Evolutionary conservation across 495 filamentous ascomycete species (phyloP), one percentile per base, ranked within the genome.

Genomic region (Alectoria sarmentosa): DNA sequence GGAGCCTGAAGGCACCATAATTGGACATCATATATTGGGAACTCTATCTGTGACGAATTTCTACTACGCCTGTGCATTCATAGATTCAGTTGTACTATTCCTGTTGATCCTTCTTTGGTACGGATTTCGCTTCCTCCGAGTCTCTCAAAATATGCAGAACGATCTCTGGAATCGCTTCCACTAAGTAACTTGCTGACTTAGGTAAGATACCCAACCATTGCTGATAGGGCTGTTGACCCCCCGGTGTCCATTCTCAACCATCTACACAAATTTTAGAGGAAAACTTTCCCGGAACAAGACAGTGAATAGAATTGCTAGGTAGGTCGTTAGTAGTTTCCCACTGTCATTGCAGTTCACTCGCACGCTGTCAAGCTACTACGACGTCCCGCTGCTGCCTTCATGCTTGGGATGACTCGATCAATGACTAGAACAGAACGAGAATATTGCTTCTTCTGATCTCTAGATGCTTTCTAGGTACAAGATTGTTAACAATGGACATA

Each of bases 291-390:
- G 44, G 15, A 21, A 19, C 17, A 58, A 64, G 15, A 46, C n/a
- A 58, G 62, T 64, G 62, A 37, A 58, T 58, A 64, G 62, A 64
- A 58, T n/a, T 54, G 38, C 62, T 64, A 64, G 62, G 62, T 64
- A 41, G 38, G 62, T 58, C 28, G 26, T 55, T 56, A n/a, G 39
- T 10, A 41, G 54, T 8, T 26, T 37, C 38, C 44, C 32, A 0
- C 28, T 7, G 28, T 54, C 28, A 34, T 55, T 17, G 1, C 52
- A 32, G 14, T 34, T 32, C 28, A 17, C 7, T 8, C 6, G 15
- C 6, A 28, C 11, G n/a, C 6, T 28, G 9, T 49, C 14, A 23
- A n/a, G 23, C 42, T 14, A 11, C 13, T 14, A 28, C 42, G 23
- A 49, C 17, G 36, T 1, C 19, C 8, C 26, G 21, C 38, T 21